Conservation (phyloP, 2,329 filamentous ascomycete species). For the Moelleriella libera region DNA sequence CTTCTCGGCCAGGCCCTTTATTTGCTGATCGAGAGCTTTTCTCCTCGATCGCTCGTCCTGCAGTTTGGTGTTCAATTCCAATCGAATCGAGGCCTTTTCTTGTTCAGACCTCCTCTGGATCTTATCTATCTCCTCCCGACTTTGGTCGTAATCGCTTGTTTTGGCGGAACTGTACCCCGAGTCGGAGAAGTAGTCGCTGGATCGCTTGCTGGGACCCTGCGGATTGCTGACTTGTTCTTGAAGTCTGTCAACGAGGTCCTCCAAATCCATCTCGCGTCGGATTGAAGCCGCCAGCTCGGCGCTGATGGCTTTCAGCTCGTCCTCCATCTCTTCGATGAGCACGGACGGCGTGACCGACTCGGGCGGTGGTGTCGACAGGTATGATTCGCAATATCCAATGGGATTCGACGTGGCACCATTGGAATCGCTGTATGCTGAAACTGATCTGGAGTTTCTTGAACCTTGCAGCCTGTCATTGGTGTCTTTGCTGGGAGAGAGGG, state of each 20-base stretch:
- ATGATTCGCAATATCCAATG: constrained; percentile 35
- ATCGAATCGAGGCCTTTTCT: constrained; percentile 73
- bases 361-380: constrained; percentile 33
- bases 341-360: constrained; percentile 22
- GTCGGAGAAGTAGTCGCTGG: constrained; percentile 97
- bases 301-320: constrained; percentile 87
- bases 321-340: constrained; percentile 78
- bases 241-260: constrained; percentile 80
- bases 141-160: constrained; percentile 51
- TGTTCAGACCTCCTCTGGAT: constrained; percentile 76
- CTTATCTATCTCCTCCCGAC: constrained; percentile 62
- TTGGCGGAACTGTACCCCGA: constrained; percentile 80
- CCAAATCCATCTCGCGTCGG: constrained; percentile 86
- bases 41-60: constrained; percentile 73
- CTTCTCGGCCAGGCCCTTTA: constrained; percentile 68
- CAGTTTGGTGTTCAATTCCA: constrained; percentile 73
- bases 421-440: constrained; percentile 14
- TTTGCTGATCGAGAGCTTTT: constrained; percentile 66
- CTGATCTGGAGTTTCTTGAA: constrained; percentile 1
- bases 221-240: constrained; percentile 60
- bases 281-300: constrained; percentile 87
- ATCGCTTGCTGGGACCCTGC: constrained; percentile 51
- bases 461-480: constrained; percentile 17
- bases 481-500: constrained; percentile 28
- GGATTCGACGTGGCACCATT: constrained; percentile 27